Conservation (phyloP, 2,329 filamentous ascomycete genomes). For the Fusarium sp. region DNA sequence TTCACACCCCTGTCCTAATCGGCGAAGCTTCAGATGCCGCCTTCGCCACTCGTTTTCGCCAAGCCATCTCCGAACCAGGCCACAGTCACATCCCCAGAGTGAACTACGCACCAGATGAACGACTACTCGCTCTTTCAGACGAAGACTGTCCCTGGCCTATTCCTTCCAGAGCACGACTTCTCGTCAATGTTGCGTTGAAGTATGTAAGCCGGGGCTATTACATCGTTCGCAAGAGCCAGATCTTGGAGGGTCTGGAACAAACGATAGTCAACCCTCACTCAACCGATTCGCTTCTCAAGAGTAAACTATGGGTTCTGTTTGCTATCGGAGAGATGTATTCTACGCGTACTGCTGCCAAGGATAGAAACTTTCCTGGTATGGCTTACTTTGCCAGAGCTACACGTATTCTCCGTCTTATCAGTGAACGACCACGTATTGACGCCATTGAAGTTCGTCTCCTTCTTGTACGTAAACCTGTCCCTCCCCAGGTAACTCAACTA, state of each 20-base stretch:
- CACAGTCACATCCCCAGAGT: slow-evolving; percentile 53
- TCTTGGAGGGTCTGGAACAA: slow-evolving; percentile 55
- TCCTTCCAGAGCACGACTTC: slow-evolving; percentile 48
- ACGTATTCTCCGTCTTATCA: slow-evolving; percentile 55
- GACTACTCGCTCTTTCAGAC: slow-evolving; percentile 47
- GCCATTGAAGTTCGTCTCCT: slow-evolving; percentile 60
- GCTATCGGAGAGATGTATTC: slow-evolving; percentile 63
- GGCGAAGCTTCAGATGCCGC: slow-evolving; percentile 55
- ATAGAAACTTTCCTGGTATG: slow-evolving; percentile 58
- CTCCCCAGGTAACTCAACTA: fast-evolving
- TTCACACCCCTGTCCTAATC: slow-evolving; percentile 53
- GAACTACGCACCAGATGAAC: slow-evolving; percentile 53
- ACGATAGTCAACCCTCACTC: slow-evolving; percentile 53
- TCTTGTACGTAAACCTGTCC: slow-evolving; percentile 52
- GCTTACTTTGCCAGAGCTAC: slow-evolving; percentile 59
- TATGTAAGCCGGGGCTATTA: slow-evolving; percentile 59
- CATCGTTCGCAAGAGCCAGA: slow-evolving; percentile 56
- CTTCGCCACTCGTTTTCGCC: slow-evolving; percentile 55
- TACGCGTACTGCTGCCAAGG: slow-evolving; percentile 53
- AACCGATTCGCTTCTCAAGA: slow-evolving; percentile 52
- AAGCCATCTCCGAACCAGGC: slow-evolving; percentile 51
- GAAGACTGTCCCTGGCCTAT: slow-evolving; percentile 56
- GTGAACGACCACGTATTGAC: slow-evolving; percentile 59
- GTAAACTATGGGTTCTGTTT: slow-evolving; percentile 60
- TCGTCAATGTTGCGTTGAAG: slow-evolving; percentile 56